Base-by-base conservation (phyloP, 495 filamentous ascomycete species). In the Filosporella fistucella region DNA sequence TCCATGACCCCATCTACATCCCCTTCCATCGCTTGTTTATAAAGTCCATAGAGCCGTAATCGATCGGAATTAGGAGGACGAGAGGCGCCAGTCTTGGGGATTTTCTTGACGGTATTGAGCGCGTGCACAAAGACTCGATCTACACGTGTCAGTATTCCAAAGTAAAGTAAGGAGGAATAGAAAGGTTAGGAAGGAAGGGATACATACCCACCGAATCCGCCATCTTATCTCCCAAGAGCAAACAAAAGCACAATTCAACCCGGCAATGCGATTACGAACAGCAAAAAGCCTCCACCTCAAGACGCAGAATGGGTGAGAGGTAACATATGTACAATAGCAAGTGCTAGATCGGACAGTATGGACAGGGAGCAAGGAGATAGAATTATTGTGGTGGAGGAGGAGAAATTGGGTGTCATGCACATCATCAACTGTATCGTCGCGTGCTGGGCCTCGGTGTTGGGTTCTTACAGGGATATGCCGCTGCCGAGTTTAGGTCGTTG, bases 121-220 rank as follows among this genome's bases (percentile, higher is more conserved):
- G 93, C 93, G 78, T 98, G 91, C 65, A 91, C 90, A 69, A 98
- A 98, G 64, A 98, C 93, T 60, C 93, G 82, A 71, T 98, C 93
- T 96, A 21, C 22, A 12, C 9, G 12, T 9, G 10, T 26, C 24
- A 28, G 49, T 44, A 34, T 41, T 46, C 39, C 29, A 40, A 13
- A 38, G 44, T 24, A 32, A 35, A 45, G 43, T 10, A 14, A 20
- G 25, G 10, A 8, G 12, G 24, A 35, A 35, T 4, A 13, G 4
- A 35, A n/a, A 35, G 4, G n/a, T n/a, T n/a, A n/a, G n/a, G n/a
- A n/a, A 35, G 17, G 39, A 42, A 22, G 29, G 32, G 25, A 35
- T 20, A 63, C 68, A 51, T 62, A 73, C 71, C 71, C 47, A 75
- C 71, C 34, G 71, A 75, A 56, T 75, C 71, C 42, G 71, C 70